phyloP scores from a whole-genome alignment of 2,329 filamentous ascomycete species.

The Fusarium continuum region DNA sequence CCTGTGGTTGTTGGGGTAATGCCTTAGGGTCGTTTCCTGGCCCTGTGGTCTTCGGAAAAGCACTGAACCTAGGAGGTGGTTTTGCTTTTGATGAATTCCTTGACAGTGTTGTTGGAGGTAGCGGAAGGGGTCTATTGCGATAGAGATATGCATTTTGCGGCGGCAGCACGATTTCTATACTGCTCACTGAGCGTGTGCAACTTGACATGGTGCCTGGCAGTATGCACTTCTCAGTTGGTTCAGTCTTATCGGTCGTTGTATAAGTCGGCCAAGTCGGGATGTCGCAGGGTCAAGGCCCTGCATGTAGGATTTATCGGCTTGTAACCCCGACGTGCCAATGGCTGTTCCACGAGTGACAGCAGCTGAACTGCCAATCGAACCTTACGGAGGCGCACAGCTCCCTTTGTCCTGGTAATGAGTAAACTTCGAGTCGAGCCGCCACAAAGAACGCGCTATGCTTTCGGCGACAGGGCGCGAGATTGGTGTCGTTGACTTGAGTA shows the following conservation, averaged over 20 bases:
- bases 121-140: constrained; percentile 31
- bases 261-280: background rate
- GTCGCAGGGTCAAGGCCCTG: constrained; percentile 17
- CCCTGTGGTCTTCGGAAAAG: constrained; percentile 26
- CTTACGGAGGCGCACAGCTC: constrained; percentile 17
- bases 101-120: constrained; percentile 27
- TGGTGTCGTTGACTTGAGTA: background rate
- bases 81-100: constrained; percentile 17
- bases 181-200: constrained; percentile 23
- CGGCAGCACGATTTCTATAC: constrained; percentile 32
- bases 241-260: background rate
- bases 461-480: background rate
- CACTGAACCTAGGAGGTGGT: constrained; percentile 24
- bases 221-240: background rate
- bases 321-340: constrained; percentile 16
- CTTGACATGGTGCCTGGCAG: constrained; percentile 21
- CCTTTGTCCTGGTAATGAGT: constrained; percentile 18
- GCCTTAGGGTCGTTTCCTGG: constrained; percentile 35
- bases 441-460: background rate
- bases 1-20: constrained; percentile 26
- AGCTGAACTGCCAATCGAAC: constrained; percentile 8
- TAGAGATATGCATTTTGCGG: constrained; percentile 40
- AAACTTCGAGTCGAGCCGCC: constrained; percentile 6
- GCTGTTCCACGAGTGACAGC: constrained; percentile 11
- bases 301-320: constrained; percentile 24